Evolutionary conservation across 2,329 filamentous ascomycete species (phyloP), one percentile per base, ranked within the genome.

Genomic region (Cladosporium austrohemisphaericum): DNA sequence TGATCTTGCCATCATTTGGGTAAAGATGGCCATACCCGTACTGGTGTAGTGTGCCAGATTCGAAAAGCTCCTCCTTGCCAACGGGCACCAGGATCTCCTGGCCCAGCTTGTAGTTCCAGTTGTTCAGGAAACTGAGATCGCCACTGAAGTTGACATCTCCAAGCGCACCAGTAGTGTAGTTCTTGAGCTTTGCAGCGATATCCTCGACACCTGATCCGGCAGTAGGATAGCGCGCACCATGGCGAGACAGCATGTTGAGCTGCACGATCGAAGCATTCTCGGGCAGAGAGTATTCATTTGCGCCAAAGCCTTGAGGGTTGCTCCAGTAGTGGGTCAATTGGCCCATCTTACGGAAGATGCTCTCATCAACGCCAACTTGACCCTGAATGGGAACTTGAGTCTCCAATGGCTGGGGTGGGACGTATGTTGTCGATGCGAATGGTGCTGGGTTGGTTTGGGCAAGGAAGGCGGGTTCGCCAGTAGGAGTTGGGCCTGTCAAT

Each of bases 201-300:
- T 62, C 60, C 14, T 71, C 68, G 8, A 85, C 78, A 23, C 77
- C 76, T 26, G 79, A 74, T 1, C 76, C 76, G 3, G 72, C 70
- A 2, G 85, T 86, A 0, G 86, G 86, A 65, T 90, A 91, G 11
- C 86, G 76, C 31, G 84, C 76, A 7, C 86, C 86, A 62, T 90
- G 86, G 1, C 86, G 79, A 10, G 83, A 84, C 4, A 89, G 71
- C 81, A 89, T 84, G 69, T 85, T 71, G 36, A 90, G 71, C 70
- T 87, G 84, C 22, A 83, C 72, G 41, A 89, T 85, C 51, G 84
- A 81, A 0, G 85, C 78, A 10, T 81, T 84, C 5, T 72, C 65
- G 1, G 85, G 86, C 13, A 88, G 65, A 3, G 84, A 74, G 58
- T 84, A 86, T 66, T 91, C 86, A 13, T 84, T 72, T 0, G 87